phyloP scores from a whole-genome alignment of 352 stramenopile species.

The Plasmopara viticola region DNA sequence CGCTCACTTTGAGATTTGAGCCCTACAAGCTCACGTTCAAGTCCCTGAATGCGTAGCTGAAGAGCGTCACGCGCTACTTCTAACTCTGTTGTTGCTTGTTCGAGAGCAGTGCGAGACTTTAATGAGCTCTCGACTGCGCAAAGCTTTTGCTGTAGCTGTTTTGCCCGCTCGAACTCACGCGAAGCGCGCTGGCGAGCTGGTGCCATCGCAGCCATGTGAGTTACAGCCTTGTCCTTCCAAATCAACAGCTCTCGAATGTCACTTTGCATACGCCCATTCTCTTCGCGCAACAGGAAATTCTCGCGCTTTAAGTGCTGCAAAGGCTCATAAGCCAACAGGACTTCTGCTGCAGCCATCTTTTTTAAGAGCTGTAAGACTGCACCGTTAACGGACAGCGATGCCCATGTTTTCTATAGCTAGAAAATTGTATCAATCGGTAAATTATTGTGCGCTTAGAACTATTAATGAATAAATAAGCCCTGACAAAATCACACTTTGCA shows the following conservation, averaged over 20 bases:
- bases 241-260: slow-evolving; percentile 47
- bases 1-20: slow-evolving; percentile 17
- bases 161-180: slow-evolving; percentile 42
- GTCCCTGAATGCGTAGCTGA: slow-evolving; percentile 16
- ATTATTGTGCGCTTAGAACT: slow-evolving; percentile 12
- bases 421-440: slow-evolving; percentile 9
- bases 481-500: background rate
- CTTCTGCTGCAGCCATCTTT: slow-evolving; percentile 30
- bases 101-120: slow-evolving; percentile 42
- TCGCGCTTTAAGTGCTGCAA: slow-evolving; percentile 55
- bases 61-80: slow-evolving; percentile 29
- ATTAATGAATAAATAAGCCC: background rate
- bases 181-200: slow-evolving; percentile 41
- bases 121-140: slow-evolving; percentile 47
- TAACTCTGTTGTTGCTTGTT: slow-evolving; percentile 33
- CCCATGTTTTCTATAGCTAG: background rate
- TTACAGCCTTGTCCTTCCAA: slow-evolving; percentile 64
- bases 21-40: slow-evolving; percentile 26
- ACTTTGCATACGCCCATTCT: slow-evolving; percentile 41
- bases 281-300: slow-evolving; percentile 58
- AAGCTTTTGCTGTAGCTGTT: slow-evolving; percentile 49
- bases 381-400: background rate
- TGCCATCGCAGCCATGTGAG: slow-evolving; percentile 52
- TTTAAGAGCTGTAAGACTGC: background rate
- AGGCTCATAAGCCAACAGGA: slow-evolving; percentile 47